Evolutionary conservation across 257 asterid species (phyloP), one percentile per base, ranked within the genome.

Genomic region (Rehmannia glutinosa): DNA sequence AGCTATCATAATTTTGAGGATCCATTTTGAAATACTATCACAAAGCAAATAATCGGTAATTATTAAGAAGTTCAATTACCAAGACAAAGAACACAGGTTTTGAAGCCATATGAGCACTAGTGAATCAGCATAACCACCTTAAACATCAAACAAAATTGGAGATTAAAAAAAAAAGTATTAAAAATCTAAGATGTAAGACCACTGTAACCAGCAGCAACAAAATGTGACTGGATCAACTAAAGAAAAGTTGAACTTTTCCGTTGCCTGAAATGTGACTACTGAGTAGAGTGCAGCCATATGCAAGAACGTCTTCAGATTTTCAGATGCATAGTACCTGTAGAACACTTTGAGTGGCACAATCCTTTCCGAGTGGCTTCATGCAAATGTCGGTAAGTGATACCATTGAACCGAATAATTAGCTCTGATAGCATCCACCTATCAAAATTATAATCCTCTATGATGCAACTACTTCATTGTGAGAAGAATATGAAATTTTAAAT

Each of bases 331-430:
- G 20, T 74, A 91, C 99, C 97, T 94, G 99, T 78, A 94, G 96
- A 76, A 94, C 82, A 68, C 91, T 94, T 83, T 94, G 99, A 52
- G 99, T 91, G 51, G 97, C 99, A 77, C 99, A 94, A 73, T 87
- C 99, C 47, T 76, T 81, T 69, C 99, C 98, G 15, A 94, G 97
- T 49, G 99, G 99, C 87, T 94, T 94, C 96, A 94, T 65, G 88
- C 99, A 94, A 75, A 94, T 91, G 80, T 94, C 99, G 16, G 90
- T 75, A 72, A 94, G 81, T 73, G 97, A 82, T 67, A 94, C 91
- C 91, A 80, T 73, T 39, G 89, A 65, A 72, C 98, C 13, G 97
- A 91, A 80, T 69, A 83, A 76, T 91, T 94, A 28, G 88, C 98
- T 81, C 80, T 78, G 77, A 91, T 85, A 16, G 86, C 92, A 82